These are phyloP conservation scores for Fusarium burgessii DNA, from an alignment of 2,329 filamentous ascomycete species.

Conservation along the genomic window DNA sequence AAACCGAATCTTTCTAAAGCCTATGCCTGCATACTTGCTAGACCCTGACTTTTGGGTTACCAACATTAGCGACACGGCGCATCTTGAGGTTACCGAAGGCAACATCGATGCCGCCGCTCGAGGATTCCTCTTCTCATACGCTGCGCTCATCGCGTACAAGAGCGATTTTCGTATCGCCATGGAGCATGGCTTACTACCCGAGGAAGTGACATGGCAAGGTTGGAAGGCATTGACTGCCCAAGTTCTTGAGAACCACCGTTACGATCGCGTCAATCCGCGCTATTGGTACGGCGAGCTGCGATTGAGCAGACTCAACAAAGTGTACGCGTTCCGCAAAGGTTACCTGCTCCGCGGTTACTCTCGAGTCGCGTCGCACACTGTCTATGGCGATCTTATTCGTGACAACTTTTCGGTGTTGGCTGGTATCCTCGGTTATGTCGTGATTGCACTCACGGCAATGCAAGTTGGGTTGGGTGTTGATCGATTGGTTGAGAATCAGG, in stretches of 20 bases:
- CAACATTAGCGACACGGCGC: conserved; percentile 43
- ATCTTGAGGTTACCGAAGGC: conserved; percentile 10
- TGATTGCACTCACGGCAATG: conserved; percentile 36
- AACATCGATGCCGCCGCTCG: conserved; percentile 47
- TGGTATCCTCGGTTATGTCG: conserved; percentile 35
- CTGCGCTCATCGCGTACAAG: conserved; percentile 51
- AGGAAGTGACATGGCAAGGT: conserved; percentile 50
- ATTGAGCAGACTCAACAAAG: conserved; percentile 54
- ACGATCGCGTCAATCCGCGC: conserved; percentile 50
- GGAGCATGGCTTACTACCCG: conserved; percentile 52
- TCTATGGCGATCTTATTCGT: conserved; percentile 33
- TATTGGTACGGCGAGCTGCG: conserved; percentile 59
- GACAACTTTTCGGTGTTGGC: conserved; percentile 37
- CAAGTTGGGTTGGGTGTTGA: conserved; percentile 30
- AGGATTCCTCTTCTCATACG: conserved; percentile 56
- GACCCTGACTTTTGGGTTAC: conserved; percentile 52
- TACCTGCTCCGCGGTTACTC: conserved; percentile 31
- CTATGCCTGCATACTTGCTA: conserved; percentile 56
- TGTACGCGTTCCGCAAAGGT: conserved; percentile 30
- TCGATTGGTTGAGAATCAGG: background rate
- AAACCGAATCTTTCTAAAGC: conserved; percentile 55
- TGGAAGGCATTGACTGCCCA: conserved; percentile 51
- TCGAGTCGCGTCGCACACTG: conserved; percentile 30
- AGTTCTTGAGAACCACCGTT: conserved; percentile 48
- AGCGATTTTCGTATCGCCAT: conserved; percentile 56